Evolutionary conservation across 2,329 filamentous ascomycete species (phyloP).

Genomic region (Trichoderma semiorbis): DNA sequence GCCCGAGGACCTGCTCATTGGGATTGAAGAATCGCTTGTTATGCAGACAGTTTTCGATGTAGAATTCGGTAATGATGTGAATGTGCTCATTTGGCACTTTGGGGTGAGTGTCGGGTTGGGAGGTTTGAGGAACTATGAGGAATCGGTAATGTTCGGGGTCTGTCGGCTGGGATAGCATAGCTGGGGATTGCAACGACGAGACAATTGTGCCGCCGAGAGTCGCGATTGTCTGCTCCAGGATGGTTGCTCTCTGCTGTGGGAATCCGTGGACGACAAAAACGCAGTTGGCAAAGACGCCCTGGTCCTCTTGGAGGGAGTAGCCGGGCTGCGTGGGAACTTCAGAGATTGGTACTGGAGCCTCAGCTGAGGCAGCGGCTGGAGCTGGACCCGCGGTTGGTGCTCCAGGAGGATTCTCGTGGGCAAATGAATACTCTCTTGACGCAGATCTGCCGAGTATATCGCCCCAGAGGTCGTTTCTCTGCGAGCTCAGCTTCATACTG

Average conservation of each 20-base stretch:
- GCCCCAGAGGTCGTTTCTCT: constrained; percentile 84
- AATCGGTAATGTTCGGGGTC: constrained; percentile 40
- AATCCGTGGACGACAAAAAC: constrained; percentile 62
- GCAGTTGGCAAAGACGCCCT: constrained; percentile 52
- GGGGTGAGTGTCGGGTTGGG: constrained; percentile 45
- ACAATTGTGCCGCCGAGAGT: constrained; percentile 47
- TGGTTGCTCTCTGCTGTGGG: constrained; percentile 46
- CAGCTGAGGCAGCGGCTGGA: constrained; percentile 16
- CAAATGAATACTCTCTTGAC: constrained; percentile 35
- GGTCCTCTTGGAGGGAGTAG: constrained; percentile 15
- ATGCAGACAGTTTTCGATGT: constrained; percentile 84
- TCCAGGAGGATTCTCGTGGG: constrained; percentile 23
- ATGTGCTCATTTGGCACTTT: constrained; percentile 37
- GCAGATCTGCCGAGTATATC: constrained; percentile 65
- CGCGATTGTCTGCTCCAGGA: constrained; percentile 46
- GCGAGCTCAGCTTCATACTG: constrained; percentile 75
- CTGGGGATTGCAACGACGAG: constrained; percentile 40
- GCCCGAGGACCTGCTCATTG: constrained; percentile 66
- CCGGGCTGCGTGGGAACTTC: constrained; percentile 18
- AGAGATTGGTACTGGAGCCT: not conserved
- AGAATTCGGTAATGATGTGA: constrained; percentile 78
- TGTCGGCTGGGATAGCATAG: constrained; percentile 29
- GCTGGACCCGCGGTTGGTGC: not conserved
- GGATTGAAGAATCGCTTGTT: constrained; percentile 70
- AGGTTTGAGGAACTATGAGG: constrained; percentile 53